Conservation (phyloP, 257 asterid genomes). For the Oldenlandia corymbosa region DNA sequence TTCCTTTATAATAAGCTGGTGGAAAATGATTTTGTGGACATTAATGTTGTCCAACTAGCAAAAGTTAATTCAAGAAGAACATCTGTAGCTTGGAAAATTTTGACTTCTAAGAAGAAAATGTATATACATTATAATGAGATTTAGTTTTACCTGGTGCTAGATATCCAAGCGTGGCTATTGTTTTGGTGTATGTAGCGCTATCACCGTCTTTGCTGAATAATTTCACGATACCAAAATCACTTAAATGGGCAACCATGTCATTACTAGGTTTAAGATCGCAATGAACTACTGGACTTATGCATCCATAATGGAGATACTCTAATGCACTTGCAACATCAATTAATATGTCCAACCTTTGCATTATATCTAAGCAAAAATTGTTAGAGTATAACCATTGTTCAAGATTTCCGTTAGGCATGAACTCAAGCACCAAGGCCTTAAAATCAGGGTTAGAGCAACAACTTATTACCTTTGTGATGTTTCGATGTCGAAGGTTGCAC, state of each 20-base stretch:
- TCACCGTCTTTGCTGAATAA: neutral
- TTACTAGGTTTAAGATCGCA: slow-evolving; percentile 15
- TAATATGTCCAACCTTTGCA: neutral
- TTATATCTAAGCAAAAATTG: no score
- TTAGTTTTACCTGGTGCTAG: slow-evolving; percentile 21
- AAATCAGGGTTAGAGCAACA: slow-evolving; percentile 30
- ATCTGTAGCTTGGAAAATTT: no score
- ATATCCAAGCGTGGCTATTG: slow-evolving; percentile 13
- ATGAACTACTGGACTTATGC: slow-evolving; percentile 25
- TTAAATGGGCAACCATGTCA: neutral
- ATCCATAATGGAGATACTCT: slow-evolving; percentile 30
- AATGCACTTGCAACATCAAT: slow-evolving; percentile 28
- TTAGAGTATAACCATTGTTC: neutral
- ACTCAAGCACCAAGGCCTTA: slow-evolving; percentile 28
- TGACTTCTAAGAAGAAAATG: no score
- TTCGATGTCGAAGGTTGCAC: slow-evolving; percentile 30
- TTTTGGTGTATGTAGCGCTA: slow-evolving; percentile 17
- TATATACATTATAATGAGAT: no score
- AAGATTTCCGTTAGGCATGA: slow-evolving; percentile 35
- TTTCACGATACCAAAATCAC: neutral
- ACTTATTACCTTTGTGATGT: slow-evolving; percentile 24
- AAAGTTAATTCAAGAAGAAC: no score
- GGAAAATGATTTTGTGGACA: no score
- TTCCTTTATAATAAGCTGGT: no score
- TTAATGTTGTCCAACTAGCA: no score